Conservation (phyloP, 2,329 filamentous ascomycete genomes). For the Colletotrichum chrysophilum region DNA sequence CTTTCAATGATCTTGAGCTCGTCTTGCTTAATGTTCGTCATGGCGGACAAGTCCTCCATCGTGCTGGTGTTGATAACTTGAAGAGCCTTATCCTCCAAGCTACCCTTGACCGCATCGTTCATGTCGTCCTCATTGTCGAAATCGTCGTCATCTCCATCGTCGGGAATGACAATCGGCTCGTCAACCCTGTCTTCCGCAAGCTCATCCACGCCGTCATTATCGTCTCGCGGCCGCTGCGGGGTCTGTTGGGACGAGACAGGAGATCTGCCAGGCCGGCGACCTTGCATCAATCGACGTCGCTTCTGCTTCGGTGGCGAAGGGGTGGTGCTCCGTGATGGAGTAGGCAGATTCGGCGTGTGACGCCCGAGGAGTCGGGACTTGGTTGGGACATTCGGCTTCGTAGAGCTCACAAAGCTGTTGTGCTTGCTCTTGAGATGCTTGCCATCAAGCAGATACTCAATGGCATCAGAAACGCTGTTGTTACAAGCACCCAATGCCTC, state of each 20-base stretch:
- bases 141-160: conserved; percentile 47
- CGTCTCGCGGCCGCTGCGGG: conserved; percentile 29
- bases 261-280: conserved; percentile 30
- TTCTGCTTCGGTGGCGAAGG: conserved; percentile 33
- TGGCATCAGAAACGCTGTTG: conserved; percentile 40
- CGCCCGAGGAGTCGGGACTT: conserved; percentile 22
- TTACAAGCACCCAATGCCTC: conserved; percentile 36
- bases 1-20: conserved; percentile 73
- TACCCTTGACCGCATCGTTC: conserved; percentile 23
- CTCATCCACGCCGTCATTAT: conserved; percentile 22
- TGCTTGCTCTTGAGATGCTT: conserved; percentile 23
- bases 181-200: conserved; percentile 35
- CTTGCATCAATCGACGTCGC: conserved; percentile 39
- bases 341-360: conserved; percentile 14
- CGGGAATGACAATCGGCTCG: conserved; percentile 29
- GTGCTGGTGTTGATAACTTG: conserved; percentile 84
- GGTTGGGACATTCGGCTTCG: conserved; percentile 27
- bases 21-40: conserved; percentile 76
- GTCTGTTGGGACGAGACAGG: conserved; percentile 21
- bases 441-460: conserved; percentile 32
- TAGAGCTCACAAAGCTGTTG: conserved; percentile 3
- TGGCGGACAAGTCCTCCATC: conserved; percentile 77
- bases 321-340: conserved; percentile 22
- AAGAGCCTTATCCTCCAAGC: conserved; percentile 60
- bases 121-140: conserved; percentile 33